Evolutionary conservation across 2,329 filamentous ascomycete species (phyloP), one percentile per base, ranked within the genome.

Genomic region (Exophiala aquamarina): DNA sequence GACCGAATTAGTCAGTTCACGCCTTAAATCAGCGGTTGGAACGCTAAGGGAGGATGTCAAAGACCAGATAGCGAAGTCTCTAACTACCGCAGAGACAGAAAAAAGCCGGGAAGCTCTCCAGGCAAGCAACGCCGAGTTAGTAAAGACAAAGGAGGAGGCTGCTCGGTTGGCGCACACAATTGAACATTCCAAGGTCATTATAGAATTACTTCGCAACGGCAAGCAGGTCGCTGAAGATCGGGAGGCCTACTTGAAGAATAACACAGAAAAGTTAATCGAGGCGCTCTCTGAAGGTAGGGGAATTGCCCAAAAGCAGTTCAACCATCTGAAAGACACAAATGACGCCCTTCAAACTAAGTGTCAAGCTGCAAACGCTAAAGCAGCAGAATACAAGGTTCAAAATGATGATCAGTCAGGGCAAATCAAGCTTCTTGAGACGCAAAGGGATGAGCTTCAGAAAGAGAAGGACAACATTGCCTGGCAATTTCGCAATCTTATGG

Each of bases 261-360:
- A 23, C 4, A 35, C 17, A 15, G 29, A 39, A 31, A 41, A 23
- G 7, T 33, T 50, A 5, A 18, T 33, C 4, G 23, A 26, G 11
- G 23, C 23, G 6, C 23, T 26, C 23, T 6, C 23, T 26, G 23
- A 33, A 2, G 29, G 29, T 18, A 50, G 26, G 9, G 39, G 40
- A 14, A 35, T 39, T n/a, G 20, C 28, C 13, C 33, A 35, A n/a
- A 40, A 36, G 17, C 32, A 46, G 7, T 20, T 15, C 17, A n/a
- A 14, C 11, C 40, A 44, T 7, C 21, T 41, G 18, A 23, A 29
- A 8, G 34, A 37, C 14, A 19, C 18, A 6, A n/a, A 39, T 14
- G 34, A 33, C 8, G n/a, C 44, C 4, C 37, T 46, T 6, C 21
- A 21, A 6, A 44, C 29, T 15, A 52, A 49, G 18, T 48, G 31